A percentile compares a stretch with the other conserved stretches of the same genome.
Conservation (phyloP, 2,329 filamentous ascomycete species). For the Talaromyces piceae region DNA sequence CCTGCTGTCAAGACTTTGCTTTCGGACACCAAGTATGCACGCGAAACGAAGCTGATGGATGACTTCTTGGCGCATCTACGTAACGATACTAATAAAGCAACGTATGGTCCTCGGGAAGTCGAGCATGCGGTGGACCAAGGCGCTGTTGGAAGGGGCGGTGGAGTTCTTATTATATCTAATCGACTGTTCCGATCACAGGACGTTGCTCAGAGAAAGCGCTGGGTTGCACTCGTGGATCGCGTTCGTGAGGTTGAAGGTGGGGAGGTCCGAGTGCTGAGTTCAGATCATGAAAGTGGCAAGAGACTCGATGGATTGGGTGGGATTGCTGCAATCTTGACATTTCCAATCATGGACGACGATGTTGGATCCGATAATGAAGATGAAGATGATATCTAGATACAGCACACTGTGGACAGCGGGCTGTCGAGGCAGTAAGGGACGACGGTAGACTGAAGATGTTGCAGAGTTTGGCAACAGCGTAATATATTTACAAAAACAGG, state of each 20-base stretch:
- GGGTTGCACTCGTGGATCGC: conserved; percentile 78
- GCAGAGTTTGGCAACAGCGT: too few relatives aligned
- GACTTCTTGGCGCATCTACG: conserved; percentile 70
- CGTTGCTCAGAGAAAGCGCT: conserved; percentile 66
- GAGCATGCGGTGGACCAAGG: conserved; percentile 77
- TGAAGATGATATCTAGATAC: neutral
- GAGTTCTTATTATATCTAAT: conserved; percentile 79
- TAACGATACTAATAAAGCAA: conserved; percentile 77
- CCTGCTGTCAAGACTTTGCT: conserved; percentile 70
- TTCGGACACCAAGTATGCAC: conserved; percentile 78
- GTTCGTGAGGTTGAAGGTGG: conserved; percentile 76
- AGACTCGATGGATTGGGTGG: conserved; percentile 75
- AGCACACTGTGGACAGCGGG: conserved; percentile 3
- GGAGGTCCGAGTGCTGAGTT: conserved; percentile 81
- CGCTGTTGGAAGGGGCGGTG: conserved; percentile 79
- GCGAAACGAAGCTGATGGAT: conserved; percentile 78
- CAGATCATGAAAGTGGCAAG: conserved; percentile 87
- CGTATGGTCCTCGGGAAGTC: conserved; percentile 81
- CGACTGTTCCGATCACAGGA: conserved; percentile 78
- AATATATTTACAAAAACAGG: too few relatives aligned
- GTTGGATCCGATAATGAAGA: conserved; percentile 50
- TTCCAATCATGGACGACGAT: conserved; percentile 74
- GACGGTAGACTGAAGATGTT: too few relatives aligned
- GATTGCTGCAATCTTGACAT: conserved; percentile 84
- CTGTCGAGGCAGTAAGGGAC: conserved; percentile 8